A percentile compares a stretch with the other conserved stretches of the same genome.
Conservation (phyloP, 192 early-diverging fungal genomes). For the Geranomyces michiganensis region DNA sequence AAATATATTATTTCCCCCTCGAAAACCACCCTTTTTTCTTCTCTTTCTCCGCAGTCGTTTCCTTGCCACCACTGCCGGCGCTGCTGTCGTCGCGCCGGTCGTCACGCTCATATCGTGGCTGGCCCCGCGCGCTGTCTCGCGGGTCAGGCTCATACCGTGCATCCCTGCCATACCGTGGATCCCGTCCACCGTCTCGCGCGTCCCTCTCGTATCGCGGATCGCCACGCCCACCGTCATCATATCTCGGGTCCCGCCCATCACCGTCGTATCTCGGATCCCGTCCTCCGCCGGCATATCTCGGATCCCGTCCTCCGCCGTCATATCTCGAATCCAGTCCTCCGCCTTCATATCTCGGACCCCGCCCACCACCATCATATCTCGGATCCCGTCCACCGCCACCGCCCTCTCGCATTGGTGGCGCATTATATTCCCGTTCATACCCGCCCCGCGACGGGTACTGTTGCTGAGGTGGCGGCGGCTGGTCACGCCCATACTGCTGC, state of each 20-base stretch:
- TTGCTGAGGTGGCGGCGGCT: too few relatives aligned
- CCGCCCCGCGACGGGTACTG: too few relatives aligned
- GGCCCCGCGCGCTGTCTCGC: neutral
- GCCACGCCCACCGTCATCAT: too few relatives aligned
- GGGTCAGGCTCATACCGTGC: neutral
- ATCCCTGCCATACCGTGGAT: too few relatives aligned
- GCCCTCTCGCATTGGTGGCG: neutral
- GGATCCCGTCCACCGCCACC: neutral
- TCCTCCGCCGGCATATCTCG: neutral
- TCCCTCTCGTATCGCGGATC: neutral
- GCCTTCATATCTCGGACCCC: neutral
- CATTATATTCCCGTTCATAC: too few relatives aligned
- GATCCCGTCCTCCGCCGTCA: neutral
- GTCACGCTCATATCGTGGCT: neutral
- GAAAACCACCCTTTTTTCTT: conserved; percentile 15
- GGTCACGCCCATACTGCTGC: too few relatives aligned
- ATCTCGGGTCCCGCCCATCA: neutral
- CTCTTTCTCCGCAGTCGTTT: neutral
- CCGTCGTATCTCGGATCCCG: neutral
- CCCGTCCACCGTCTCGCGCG: neutral
- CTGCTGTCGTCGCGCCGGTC: neutral
- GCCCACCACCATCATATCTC: neutral
- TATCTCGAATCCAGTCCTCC: neutral
- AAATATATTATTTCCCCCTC: too few relatives aligned
- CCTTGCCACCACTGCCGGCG: neutral